phyloP scores from a whole-genome alignment of 2,329 filamentous ascomycete species.

The Botryotinia globosa region DNA sequence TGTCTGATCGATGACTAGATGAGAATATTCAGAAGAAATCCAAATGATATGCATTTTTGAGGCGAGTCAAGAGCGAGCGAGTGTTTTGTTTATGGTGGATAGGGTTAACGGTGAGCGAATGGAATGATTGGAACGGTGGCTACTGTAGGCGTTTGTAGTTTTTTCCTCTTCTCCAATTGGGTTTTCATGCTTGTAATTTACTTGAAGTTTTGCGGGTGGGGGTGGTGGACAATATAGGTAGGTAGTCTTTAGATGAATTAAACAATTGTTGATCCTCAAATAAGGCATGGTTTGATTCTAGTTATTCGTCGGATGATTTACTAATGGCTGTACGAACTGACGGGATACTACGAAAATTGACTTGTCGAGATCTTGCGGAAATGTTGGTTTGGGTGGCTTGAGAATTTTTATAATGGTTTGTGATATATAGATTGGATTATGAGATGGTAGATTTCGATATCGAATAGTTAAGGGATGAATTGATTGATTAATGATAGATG shows the following conservation, averaged over 20 bases:
- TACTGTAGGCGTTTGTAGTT: background rate
- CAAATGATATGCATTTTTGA: conserved; percentile 15
- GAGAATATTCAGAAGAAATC: background rate
- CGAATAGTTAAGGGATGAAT: too few relatives aligned
- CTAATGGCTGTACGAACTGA: too few relatives aligned
- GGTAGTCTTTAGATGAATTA: background rate
- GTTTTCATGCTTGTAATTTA: conserved; percentile 6
- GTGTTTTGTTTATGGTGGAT: background rate
- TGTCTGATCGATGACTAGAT: background rate
- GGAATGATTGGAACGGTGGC: background rate
- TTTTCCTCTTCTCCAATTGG: background rate
- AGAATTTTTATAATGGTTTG: too few relatives aligned
- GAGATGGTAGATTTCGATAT: too few relatives aligned
- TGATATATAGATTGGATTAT: too few relatives aligned
- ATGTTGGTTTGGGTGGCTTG: too few relatives aligned
- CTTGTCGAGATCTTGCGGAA: too few relatives aligned
- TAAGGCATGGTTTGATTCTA: background rate
- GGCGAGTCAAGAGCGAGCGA: conserved; percentile 5
- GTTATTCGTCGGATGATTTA: too few relatives aligned
- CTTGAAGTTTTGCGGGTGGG: background rate
- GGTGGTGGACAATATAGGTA: background rate
- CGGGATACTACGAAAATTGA: too few relatives aligned
- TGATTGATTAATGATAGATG: too few relatives aligned
- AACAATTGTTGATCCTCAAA: background rate
- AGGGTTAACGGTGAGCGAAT: background rate